Evolutionary conservation across 768 basidiomycete genomes (phyloP).

Genomic region (Daedalea quercina): DNA sequence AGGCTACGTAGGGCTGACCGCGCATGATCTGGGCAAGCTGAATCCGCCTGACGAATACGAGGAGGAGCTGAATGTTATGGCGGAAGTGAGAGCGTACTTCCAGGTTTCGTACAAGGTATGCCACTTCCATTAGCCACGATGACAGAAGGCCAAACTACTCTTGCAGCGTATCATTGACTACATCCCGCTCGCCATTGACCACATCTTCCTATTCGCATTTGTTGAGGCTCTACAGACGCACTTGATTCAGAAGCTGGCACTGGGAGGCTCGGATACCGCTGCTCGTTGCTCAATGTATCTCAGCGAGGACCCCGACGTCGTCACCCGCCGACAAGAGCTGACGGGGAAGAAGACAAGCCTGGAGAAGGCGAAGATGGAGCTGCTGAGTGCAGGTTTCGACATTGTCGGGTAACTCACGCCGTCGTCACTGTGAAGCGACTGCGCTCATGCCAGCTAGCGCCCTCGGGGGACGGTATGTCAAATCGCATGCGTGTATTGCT

Average conservation of each 20-base stretch:
- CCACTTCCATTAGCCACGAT: constrained; percentile 23
- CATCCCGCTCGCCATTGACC: constrained; percentile 36
- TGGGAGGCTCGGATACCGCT: constrained; percentile 7
- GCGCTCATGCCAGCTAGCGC: too few relatives aligned
- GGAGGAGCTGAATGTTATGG: constrained; percentile 57
- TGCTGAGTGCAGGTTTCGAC: too few relatives aligned
- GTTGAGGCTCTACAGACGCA: constrained; percentile 12
- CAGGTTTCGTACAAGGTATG: constrained; percentile 40
- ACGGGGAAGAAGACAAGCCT: constrained; percentile 14
- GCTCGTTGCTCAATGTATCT: constrained; percentile 18
- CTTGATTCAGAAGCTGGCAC: constrained; percentile 20
- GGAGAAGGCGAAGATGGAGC: constrained; percentile 16
- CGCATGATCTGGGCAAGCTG: constrained; percentile 16
- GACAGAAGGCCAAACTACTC: constrained; percentile 15
- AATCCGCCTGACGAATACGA: constrained; percentile 39
- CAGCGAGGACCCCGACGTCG: constrained; percentile 22
- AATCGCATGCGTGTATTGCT: too few relatives aligned
- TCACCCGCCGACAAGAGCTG: constrained; percentile 18
- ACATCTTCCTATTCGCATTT: constrained; percentile 36
- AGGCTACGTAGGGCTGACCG: too few relatives aligned
- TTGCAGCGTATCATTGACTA: constrained; percentile 34
- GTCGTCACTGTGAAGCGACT: too few relatives aligned
- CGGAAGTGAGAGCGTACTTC: constrained; percentile 65
- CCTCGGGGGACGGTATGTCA: too few relatives aligned
- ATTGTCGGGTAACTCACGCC: too few relatives aligned